Conservation (phyloP, 129 eudicot species). For the Flaveria bidentis region DNA sequence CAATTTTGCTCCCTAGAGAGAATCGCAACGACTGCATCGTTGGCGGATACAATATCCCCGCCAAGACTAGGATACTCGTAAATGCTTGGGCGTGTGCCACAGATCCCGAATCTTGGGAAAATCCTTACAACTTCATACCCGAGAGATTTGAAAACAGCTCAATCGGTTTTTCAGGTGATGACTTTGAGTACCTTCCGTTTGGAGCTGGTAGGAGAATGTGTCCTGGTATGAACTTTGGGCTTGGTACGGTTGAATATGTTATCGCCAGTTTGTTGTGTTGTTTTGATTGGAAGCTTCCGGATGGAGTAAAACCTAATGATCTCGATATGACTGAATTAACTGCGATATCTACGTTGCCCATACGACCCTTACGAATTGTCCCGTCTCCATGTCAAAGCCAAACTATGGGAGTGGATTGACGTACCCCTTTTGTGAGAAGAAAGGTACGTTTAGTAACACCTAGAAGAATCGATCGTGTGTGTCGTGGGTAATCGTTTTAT, state of each 20-base stretch:
- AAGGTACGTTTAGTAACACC: too few species aligned
- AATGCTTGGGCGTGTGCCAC: not conserved
- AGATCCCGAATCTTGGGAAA: not conserved
- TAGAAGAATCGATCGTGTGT: too few species aligned
- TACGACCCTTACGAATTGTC: not conserved
- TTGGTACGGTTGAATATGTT: not conserved
- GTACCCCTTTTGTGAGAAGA: too few species aligned
- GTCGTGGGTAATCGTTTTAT: too few species aligned
- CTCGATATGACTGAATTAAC: not conserved
- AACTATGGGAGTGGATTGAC: too few species aligned
- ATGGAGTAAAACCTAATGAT: not conserved
- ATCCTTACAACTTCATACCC: not conserved
- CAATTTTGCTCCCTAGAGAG: not conserved
- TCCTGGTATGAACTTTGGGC: not conserved
- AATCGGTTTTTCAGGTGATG: not conserved
- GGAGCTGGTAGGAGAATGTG: not conserved
- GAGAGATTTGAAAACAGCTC: slow-evolving; percentile 1
- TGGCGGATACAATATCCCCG: not conserved
- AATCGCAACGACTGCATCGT: not conserved
- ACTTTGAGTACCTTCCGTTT: not conserved
- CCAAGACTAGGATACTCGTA: not conserved
- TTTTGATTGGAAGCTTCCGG: not conserved
- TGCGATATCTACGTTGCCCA: not conserved
- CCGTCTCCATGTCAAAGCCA: not conserved
- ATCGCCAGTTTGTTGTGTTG: not conserved